Evolutionary conservation across 257 asterid species (phyloP).

Genomic region (Thymus mandschuricus): DNA sequence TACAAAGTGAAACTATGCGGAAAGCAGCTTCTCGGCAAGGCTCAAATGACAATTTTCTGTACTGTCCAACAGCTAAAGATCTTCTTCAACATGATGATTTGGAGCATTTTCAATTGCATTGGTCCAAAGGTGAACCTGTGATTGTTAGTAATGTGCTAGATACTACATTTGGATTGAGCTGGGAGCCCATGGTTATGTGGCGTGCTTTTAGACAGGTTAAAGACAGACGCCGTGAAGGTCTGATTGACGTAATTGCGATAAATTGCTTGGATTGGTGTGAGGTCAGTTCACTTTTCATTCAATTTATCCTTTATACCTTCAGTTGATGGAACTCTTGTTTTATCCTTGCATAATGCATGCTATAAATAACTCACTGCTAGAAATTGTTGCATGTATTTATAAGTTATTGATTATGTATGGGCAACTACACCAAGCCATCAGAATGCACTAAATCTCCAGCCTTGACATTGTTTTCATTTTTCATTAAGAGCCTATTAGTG

Average conservation of each 20-base stretch:
- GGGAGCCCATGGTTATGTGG: slow-evolving; percentile 99
- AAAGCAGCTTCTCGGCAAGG: slow-evolving; percentile 66
- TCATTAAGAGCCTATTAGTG: background rate
- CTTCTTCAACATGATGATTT: slow-evolving; percentile 50
- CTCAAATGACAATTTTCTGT: slow-evolving; percentile 64
- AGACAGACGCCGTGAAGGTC: slow-evolving; percentile 45
- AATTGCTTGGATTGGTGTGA: slow-evolving; percentile 89
- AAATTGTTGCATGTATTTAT: slow-evolving; percentile 2
- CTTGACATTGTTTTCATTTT: background rate
- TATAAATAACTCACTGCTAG: slow-evolving; percentile 10
- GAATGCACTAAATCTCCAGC: background rate
- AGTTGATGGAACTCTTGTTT: slow-evolving; percentile 14
- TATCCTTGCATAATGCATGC: background rate
- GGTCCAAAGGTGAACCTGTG: slow-evolving; percentile 88
- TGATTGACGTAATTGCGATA: slow-evolving; percentile 60
- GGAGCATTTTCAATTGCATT: slow-evolving; percentile 77
- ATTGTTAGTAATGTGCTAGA: slow-evolving; percentile 79
- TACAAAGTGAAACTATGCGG: slow-evolving; percentile 34
- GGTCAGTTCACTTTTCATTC: slow-evolving; percentile 49
- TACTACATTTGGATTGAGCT: slow-evolving; percentile 79
- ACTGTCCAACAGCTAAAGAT: slow-evolving; percentile 69
- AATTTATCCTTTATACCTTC: background rate
- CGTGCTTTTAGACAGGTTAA: slow-evolving; percentile 77
- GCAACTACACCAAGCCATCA: background rate
- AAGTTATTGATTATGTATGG: background rate